Base-by-base conservation (phyloP, 305 asterid species). In the Rubia peregrina region DNA sequence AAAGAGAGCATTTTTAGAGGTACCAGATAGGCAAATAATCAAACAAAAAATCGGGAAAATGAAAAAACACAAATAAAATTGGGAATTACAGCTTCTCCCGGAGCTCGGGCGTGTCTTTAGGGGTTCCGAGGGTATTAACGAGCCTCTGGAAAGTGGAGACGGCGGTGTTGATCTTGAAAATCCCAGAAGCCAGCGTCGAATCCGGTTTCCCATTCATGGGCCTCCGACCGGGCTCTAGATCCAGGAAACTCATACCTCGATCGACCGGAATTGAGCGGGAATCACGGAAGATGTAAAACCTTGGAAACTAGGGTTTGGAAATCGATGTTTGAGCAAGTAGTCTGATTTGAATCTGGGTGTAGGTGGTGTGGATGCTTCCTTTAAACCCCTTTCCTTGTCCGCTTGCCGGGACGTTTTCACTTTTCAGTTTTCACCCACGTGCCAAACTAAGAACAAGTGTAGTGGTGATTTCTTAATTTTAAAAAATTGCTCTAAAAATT, bases 111-210 rank as follows among this genome's bases (percentile, higher is more conserved):
- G 92, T 86, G 72, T 89, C 96, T 75, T 88, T 89, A 1, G 95
- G 90, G 24, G 96, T 89, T 36, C 96, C 96, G 0, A 89, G 88
- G 79, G 95, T 85, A 60, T 89, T 89, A 49, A 89, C 95, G 33
- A 89, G 92, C 68, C 96, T 83, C 75, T 88, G 96, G 77, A 89
- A 89, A 64, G 95, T 83, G 1, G 94, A 82, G 49, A 89, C 95
- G 17, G 95, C 90, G 38, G 96, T 88, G 71, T 85, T 89, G 76
- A 89, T 86, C 89, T 88, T 95, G 74, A 89, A 89, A 59, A 89
- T 86, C 22, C 92, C 96, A 61, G 95, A 86, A 17, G 88, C 90
- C 65, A 89, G 96, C 17, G 92, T 84, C 19, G 92, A 86, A 76
- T 88, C 90, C 77, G 84, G 92, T 9, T 38, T 64, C 30, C 49